phyloP scores from a whole-genome alignment of 192 early-diverging fungal species.

The Cladochytrium replicatum region DNA sequence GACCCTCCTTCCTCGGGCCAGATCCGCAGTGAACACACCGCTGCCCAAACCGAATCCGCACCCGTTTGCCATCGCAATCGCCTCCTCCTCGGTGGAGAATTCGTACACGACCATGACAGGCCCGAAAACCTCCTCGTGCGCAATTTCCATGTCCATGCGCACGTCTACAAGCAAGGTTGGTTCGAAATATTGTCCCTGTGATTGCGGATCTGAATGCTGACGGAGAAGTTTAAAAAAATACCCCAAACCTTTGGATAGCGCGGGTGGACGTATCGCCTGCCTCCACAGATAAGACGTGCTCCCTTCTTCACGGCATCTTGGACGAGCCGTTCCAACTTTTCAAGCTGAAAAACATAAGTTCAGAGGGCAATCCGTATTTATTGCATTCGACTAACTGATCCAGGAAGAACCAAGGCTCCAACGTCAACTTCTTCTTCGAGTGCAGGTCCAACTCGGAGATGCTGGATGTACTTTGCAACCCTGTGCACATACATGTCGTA shows the following conservation, averaged over 20 bases:
- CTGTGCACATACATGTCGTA: slow-evolving; percentile 63
- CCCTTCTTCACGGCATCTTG: slow-evolving; percentile 69
- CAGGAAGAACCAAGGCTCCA: slow-evolving; percentile 76
- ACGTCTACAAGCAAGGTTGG: slow-evolving; percentile 77
- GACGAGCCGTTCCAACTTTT: slow-evolving; percentile 49
- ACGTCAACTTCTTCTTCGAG: slow-evolving; percentile 64
- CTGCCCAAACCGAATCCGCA: slow-evolving; percentile 69
- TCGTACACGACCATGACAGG: slow-evolving; percentile 74
- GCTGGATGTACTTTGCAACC: slow-evolving; percentile 42
- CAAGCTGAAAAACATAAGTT: background rate
- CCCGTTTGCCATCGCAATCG: slow-evolving; percentile 55
- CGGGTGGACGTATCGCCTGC: slow-evolving; percentile 58
- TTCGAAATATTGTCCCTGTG: slow-evolving; percentile 63
- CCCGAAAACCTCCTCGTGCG: slow-evolving; percentile 67
- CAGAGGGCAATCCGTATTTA: too few relatives aligned
- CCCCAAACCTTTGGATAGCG: slow-evolving; percentile 36
- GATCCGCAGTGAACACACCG: slow-evolving; percentile 66
- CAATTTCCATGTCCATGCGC: slow-evolving; percentile 62
- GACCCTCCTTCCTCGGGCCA: slow-evolving; percentile 45
- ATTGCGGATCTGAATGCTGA: background rate
- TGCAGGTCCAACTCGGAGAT: slow-evolving; percentile 59
- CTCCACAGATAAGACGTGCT: slow-evolving; percentile 61
- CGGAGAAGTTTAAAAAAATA: slow-evolving; percentile 4
- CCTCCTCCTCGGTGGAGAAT: slow-evolving; percentile 56
- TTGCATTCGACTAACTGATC: slow-evolving; percentile 34